A percentile compares a stretch with the other conserved stretches of the same genome.
These are phyloP conservation scores for Penicillium paxilli DNA, from an alignment of 495 filamentous ascomycete species.

Conservation along the genomic window DNA sequence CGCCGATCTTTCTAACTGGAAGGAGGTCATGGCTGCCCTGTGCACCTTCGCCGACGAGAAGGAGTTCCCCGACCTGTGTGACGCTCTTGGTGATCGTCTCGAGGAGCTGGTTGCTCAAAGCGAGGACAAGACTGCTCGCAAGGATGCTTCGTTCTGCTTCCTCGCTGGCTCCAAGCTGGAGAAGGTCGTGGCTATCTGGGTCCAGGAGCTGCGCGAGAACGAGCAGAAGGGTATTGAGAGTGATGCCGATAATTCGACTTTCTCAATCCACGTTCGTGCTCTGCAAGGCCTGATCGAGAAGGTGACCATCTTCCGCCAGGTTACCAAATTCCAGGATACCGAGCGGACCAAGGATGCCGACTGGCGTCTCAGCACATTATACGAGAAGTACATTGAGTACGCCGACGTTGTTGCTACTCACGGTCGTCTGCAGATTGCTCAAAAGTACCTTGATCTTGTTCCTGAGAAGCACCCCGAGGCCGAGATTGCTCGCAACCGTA, in stretches of 20 bases:
- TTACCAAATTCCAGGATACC: constrained; percentile 84
- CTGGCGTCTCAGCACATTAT: constrained; percentile 88
- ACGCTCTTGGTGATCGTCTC: constrained; percentile 89
- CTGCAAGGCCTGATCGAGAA: constrained; percentile 96
- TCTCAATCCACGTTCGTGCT: constrained; percentile 86
- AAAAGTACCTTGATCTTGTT: constrained; percentile 88
- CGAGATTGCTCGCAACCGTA: constrained; percentile 80
- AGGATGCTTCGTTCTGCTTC: constrained; percentile 95
- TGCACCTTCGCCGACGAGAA: constrained; percentile 90
- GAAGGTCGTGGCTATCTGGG: constrained; percentile 94
- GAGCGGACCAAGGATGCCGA: constrained; percentile 66
- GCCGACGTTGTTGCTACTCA: constrained; percentile 92
- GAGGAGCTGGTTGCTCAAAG: constrained; percentile 61
- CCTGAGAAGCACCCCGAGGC: constrained; percentile 85
- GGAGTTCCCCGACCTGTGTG: constrained; percentile 95
- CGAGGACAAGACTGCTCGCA: constrained; percentile 58
- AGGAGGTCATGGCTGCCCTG: constrained; percentile 90
- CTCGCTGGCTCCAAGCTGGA: constrained; percentile 93
- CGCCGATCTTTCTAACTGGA: constrained; percentile 89
- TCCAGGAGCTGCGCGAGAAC: constrained; percentile 77
- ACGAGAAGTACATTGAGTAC: constrained; percentile 96
- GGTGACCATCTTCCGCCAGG: constrained; percentile 94
- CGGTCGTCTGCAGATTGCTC: constrained; percentile 80
- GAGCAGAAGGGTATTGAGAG: constrained; percentile 74
- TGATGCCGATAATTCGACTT: constrained; percentile 69